These are phyloP conservation scores for Yamadazyma conglobata DNA, from an alignment of 1,139 yeast genomes.

Conservation along the genomic window DNA sequence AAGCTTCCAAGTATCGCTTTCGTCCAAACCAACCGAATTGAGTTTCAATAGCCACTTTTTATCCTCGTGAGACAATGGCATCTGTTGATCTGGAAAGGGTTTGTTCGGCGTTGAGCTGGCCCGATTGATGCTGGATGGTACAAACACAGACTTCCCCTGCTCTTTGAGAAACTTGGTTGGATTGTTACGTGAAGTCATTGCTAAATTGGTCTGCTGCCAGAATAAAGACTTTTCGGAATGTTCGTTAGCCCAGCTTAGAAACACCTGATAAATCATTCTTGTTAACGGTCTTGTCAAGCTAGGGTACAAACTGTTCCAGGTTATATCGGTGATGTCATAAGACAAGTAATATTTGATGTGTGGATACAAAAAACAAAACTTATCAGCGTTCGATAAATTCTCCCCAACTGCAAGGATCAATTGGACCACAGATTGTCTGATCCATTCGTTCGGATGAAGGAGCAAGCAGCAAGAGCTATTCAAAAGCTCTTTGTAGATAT, in stretches of 20 bases:
- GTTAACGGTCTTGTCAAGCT: slow-evolving; percentile 66
- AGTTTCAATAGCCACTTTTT: slow-evolving; percentile 70
- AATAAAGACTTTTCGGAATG: slow-evolving; percentile 64
- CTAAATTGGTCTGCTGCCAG: slow-evolving; percentile 46
- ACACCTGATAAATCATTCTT: slow-evolving; percentile 60
- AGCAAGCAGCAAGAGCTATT: slow-evolving; percentile 32
- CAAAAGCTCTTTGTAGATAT: slow-evolving; percentile 38
- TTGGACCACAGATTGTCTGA: slow-evolving; percentile 64
- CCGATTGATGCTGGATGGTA: slow-evolving; percentile 17
- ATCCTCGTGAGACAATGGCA: slow-evolving; percentile 56
- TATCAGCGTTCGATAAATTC: slow-evolving; percentile 70
- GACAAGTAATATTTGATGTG: slow-evolving; percentile 72
- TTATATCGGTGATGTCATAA: slow-evolving; percentile 67
- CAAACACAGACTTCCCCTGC: slow-evolving; percentile 40
- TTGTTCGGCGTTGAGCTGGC: slow-evolving; percentile 4
- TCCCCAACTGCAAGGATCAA: slow-evolving; percentile 61
- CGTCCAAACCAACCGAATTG: slow-evolving; percentile 65
- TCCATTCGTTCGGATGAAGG: slow-evolving; percentile 86
- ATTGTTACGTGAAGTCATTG: slow-evolving; percentile 12
- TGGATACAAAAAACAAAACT: slow-evolving; percentile 80
- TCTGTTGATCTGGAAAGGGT: slow-evolving; percentile 16
- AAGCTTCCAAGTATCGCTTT: slow-evolving; percentile 80
- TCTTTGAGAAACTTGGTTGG: slow-evolving; percentile 26
- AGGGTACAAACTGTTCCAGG: slow-evolving; percentile 62
- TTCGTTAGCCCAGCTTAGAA: slow-evolving; percentile 69